These are phyloP conservation scores for Dryadomyces sulphureus DNA, from an alignment of 2,329 filamentous ascomycete species.

Conservation along the genomic window DNA sequence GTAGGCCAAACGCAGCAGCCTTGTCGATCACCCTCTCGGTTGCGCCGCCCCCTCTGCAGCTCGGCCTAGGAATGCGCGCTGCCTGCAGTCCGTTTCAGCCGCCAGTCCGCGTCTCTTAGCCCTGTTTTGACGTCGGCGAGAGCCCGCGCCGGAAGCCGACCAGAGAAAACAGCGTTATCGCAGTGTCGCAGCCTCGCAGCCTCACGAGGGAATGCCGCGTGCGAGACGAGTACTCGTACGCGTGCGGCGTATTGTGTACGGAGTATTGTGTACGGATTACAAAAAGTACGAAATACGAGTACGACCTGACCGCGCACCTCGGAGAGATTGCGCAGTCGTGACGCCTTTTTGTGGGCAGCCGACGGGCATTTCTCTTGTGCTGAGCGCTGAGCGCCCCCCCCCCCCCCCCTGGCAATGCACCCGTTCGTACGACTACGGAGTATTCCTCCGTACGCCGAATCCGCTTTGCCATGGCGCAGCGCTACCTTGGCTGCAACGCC, in stretches of 20 bases:
- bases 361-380: neutral
- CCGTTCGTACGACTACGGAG: neutral
- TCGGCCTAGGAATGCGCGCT: too few relatives aligned
- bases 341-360: neutral
- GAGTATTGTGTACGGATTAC: too few relatives aligned
- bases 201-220: too few relatives aligned
- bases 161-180: neutral
- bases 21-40: neutral
- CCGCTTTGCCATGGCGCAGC: neutral
- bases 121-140: too few relatives aligned
- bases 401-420: too few relatives aligned
- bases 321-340: neutral
- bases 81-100: too few relatives aligned
- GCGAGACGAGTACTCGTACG: too few relatives aligned
- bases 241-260: too few relatives aligned
- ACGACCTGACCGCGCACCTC: neutral
- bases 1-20: neutral
- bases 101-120: too few relatives aligned
- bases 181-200: conserved; percentile 2
- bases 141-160: too few relatives aligned
- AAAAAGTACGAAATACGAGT: too few relatives aligned
- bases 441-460: neutral
- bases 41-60: neutral
- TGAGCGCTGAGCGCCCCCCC: too few relatives aligned
- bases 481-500: neutral